Evolutionary conservation across 2,329 filamentous ascomycete genomes (phyloP).

Genomic region (Byssothecium circinans): DNA sequence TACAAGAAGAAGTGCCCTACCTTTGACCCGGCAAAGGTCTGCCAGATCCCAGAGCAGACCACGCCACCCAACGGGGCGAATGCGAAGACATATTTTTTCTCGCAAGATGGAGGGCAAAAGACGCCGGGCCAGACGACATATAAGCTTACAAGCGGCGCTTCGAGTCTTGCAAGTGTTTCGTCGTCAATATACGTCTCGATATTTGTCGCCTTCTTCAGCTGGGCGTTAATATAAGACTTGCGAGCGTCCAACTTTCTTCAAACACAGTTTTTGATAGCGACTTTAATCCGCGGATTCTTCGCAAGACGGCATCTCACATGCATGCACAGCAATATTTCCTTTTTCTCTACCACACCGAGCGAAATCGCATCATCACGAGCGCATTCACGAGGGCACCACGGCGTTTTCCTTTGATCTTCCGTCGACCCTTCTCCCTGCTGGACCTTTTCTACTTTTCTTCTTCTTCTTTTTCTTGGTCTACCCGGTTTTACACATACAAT

Average conservation of each 20-base stretch:
- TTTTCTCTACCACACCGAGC: not conserved
- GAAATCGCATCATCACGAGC: not conserved
- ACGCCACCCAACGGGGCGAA: constrained; percentile 30
- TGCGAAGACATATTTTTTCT: constrained; percentile 43
- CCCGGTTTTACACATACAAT: too few relatives aligned
- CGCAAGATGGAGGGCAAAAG: constrained; percentile 24
- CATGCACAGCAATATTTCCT: not conserved
- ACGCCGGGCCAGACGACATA: constrained; percentile 35
- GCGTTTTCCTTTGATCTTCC: not conserved
- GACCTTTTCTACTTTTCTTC: not conserved
- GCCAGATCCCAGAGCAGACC: constrained; percentile 38
- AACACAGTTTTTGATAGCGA: not conserved
- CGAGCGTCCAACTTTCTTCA: not conserved
- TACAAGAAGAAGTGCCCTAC: constrained; percentile 37
- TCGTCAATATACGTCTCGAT: constrained; percentile 26
- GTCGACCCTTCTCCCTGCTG: not conserved
- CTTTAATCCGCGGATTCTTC: not conserved
- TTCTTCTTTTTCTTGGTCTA: too few relatives aligned
- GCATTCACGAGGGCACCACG: not conserved
- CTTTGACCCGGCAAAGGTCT: constrained; percentile 32
- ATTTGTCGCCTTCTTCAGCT: constrained; percentile 31
- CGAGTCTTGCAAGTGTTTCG: constrained; percentile 19
- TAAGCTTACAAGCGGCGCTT: constrained; percentile 18
- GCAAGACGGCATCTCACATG: not conserved
- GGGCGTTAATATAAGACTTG: constrained; percentile 18